phyloP scores from a whole-genome alignment of 1,284 basidiomycete genomes.

The Ustilago loliicola region DNA sequence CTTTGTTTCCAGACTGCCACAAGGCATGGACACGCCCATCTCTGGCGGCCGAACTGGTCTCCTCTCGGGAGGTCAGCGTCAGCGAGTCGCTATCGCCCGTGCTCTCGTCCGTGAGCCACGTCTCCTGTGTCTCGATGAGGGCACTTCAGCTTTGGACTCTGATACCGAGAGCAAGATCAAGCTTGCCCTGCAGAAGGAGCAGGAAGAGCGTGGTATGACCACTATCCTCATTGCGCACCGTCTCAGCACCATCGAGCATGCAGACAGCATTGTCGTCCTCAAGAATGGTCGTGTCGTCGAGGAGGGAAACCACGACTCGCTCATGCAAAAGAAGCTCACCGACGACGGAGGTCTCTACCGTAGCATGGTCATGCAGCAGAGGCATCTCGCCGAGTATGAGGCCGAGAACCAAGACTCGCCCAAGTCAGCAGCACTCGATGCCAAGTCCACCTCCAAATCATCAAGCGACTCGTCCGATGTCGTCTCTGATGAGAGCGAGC shows the following conservation, averaged over 20 bases:
- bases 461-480: slow-evolving; percentile 21
- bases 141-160: slow-evolving; percentile 66
- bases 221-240: slow-evolving; percentile 67
- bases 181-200: slow-evolving; percentile 60
- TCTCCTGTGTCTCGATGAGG: slow-evolving; percentile 66
- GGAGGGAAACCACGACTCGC: slow-evolving; percentile 57
- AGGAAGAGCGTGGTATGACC: slow-evolving; percentile 66
- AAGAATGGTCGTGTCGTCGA: slow-evolving; percentile 63
- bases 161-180: slow-evolving; percentile 67
- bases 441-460: slow-evolving; percentile 11
- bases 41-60: slow-evolving; percentile 70
- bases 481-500: slow-evolving; percentile 12
- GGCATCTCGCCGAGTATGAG: slow-evolving; percentile 43
- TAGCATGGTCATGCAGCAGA: slow-evolving; percentile 65
- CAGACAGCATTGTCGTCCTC: slow-evolving; percentile 66
- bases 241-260: slow-evolving; percentile 66
- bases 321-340: slow-evolving; percentile 47
- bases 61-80: slow-evolving; percentile 67
- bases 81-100: slow-evolving; percentile 67
- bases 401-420: slow-evolving; percentile 16
- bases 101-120: slow-evolving; percentile 65
- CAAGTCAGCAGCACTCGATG: slow-evolving; percentile 6
- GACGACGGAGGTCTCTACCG: slow-evolving; percentile 49
- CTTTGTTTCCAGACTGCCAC: slow-evolving; percentile 70
- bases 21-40: slow-evolving; percentile 71